Evolutionary conservation across 2,329 filamentous ascomycete genomes (phyloP).

Genomic region (Cladosporium sp.): DNA sequence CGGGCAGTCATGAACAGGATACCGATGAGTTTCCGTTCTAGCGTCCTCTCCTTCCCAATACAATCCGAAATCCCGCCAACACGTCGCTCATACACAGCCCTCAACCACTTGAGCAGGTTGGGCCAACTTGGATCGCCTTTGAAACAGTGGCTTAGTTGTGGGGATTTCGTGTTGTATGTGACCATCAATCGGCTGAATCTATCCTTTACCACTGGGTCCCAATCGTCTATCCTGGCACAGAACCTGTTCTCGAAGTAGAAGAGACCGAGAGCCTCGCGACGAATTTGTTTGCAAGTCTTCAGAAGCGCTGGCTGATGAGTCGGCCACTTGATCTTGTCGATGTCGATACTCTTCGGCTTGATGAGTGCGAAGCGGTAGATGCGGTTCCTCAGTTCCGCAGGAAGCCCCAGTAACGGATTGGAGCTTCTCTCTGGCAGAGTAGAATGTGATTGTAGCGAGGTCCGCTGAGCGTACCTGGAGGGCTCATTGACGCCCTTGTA

Average conservation of each 20-base stretch:
- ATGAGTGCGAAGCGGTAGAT: slow-evolving; percentile 4
- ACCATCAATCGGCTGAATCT: background rate
- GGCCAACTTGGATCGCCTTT: background rate
- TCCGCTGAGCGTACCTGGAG: background rate
- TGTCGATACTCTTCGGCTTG: background rate
- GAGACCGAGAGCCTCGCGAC: background rate
- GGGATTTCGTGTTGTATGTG: background rate
- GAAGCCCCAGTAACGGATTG: background rate
- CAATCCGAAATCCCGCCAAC: background rate
- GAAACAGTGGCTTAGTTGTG: background rate
- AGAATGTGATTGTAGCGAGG: background rate
- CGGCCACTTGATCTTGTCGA: background rate
- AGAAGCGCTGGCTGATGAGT: slow-evolving; percentile 2
- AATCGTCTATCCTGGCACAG: background rate
- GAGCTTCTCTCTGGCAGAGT: background rate
- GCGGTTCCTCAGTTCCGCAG: slow-evolving; percentile 1
- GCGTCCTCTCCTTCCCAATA: background rate
- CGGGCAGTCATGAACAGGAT: background rate
- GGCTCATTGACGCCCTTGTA: background rate
- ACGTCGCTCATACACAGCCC: background rate
- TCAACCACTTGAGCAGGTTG: background rate
- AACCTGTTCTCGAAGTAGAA: slow-evolving; percentile 7
- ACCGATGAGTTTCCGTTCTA: background rate
- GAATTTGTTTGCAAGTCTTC: background rate
- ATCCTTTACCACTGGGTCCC: background rate